Percentiles rank a stretch among this genome's conserved stretches.
Evolutionary conservation across 148 eudicot genomes (phyloP).

Genomic region (Vaccinium darrowii): DNA sequence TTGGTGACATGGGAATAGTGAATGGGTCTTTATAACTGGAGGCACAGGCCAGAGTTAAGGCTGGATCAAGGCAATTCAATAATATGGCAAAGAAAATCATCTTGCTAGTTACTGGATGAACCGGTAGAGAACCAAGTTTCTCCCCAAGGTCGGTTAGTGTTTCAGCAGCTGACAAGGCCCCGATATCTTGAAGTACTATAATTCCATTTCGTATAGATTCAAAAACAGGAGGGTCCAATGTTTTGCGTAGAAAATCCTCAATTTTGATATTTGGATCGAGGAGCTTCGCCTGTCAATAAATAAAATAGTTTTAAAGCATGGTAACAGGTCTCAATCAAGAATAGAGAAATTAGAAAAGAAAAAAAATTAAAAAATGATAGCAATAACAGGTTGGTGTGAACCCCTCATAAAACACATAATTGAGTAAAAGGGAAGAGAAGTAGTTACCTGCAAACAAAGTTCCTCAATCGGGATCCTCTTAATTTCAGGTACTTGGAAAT

Average conservation of each 20-base stretch:
- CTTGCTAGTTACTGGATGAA: constrained; percentile 86
- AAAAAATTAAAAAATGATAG: neutral
- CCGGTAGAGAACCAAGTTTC: constrained; percentile 78
- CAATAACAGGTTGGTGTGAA: neutral
- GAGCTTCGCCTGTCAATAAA: constrained; percentile 68
- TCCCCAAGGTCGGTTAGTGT: constrained; percentile 79
- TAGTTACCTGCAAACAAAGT: constrained; percentile 86
- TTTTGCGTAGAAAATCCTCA: constrained; percentile 71
- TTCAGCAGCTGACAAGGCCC: constrained; percentile 75
- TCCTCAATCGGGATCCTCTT: constrained; percentile 88
- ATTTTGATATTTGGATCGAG: constrained; percentile 73
- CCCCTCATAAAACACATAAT: neutral
- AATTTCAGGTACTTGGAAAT: constrained; percentile 91
- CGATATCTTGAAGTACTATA: constrained; percentile 79
- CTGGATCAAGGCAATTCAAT: constrained; percentile 90
- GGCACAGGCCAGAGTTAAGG: constrained; percentile 93
- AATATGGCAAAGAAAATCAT: constrained; percentile 84
- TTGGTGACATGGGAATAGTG: constrained; percentile 71
- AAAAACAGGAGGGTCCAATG: constrained; percentile 80
- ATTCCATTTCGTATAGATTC: constrained; percentile 82
- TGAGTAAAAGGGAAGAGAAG: constrained; percentile 10
- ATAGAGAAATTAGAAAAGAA: neutral
- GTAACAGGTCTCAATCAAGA: neutral
- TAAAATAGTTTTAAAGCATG: neutral
- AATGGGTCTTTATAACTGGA: constrained; percentile 81